A percentile compares a stretch with the other conserved stretches of the same genome.
These are phyloP conservation scores for Lactarius hatsudake DNA, from an alignment of 768 basidiomycete species.

Conservation along the genomic window DNA sequence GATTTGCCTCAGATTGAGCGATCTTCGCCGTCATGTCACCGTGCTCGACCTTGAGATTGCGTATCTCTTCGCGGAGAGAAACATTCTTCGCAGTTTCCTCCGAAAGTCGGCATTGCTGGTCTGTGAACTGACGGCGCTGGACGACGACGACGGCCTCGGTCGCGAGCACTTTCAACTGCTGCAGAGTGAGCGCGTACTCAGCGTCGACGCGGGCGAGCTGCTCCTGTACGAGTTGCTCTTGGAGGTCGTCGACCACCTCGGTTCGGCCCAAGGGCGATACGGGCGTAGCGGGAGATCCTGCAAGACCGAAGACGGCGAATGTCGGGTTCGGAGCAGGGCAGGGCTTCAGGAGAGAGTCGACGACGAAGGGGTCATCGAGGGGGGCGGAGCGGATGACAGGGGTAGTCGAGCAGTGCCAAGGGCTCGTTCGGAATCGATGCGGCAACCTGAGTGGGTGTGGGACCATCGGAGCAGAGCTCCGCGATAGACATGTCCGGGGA, in stretches of 20 bases:
- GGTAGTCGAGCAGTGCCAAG: not conserved
- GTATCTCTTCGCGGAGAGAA: constrained; percentile 1
- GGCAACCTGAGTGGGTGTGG: not conserved
- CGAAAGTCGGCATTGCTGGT: not conserved
- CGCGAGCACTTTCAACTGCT: constrained; percentile 8
- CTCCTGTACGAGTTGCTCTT: not conserved
- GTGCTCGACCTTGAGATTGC: not conserved
- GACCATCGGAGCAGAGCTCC: not conserved
- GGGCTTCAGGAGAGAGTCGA: not conserved
- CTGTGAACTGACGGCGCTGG: constrained; percentile 8
- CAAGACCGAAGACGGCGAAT: not conserved
- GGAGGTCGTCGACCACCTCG: not conserved
- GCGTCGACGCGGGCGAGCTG: constrained; percentile 1
- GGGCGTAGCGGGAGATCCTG: not conserved
- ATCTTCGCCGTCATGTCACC: not conserved
- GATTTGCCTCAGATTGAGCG: not conserved
- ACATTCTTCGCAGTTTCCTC: not conserved
- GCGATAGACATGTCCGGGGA: constrained; percentile 1
- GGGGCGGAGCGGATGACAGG: not conserved
- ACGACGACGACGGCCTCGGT: constrained; percentile 15
- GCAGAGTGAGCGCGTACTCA: not conserved
- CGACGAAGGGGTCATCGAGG: constrained; percentile 8
- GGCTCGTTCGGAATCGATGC: not conserved
- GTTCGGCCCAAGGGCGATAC: not conserved
- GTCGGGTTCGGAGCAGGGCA: not conserved